A percentile compares a stretch with the other conserved stretches of the same genome.
These are phyloP conservation scores for Penicillium odoratum DNA, from an alignment of 495 filamentous ascomycete genomes.

Conservation along the genomic window DNA sequence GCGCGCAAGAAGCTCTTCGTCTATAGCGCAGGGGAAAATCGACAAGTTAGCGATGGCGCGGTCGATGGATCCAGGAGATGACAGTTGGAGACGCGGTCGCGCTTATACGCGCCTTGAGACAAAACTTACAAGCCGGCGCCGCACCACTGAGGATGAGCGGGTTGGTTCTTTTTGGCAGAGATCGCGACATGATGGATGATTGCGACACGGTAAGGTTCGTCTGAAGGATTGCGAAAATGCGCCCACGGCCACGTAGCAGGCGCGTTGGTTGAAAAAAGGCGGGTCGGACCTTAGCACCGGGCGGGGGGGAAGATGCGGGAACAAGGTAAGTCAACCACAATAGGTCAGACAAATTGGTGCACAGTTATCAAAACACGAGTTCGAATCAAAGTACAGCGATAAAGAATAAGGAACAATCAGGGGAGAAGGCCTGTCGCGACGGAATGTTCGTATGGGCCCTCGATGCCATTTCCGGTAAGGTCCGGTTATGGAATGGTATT, in stretches of 20 bases:
- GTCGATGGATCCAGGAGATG: slow-evolving; percentile 7
- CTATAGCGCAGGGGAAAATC: slow-evolving; percentile 41
- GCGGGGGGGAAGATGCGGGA: not conserved
- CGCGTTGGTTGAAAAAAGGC: slow-evolving; percentile 33
- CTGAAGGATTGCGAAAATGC: slow-evolving; percentile 30
- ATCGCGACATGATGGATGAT: slow-evolving; percentile 57
- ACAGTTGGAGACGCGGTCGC: slow-evolving; percentile 18
- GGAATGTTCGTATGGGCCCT: slow-evolving; percentile 15
- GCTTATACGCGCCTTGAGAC: slow-evolving; percentile 20
- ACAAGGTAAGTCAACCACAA: not conserved
- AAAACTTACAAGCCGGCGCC: slow-evolving; percentile 60
- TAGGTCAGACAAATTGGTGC: not conserved
- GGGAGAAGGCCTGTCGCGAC: slow-evolving; percentile 29
- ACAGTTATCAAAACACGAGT: slow-evolving; percentile 3
- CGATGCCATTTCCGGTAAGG: slow-evolving; percentile 31
- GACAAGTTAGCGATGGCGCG: slow-evolving; percentile 30
- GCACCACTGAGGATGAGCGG: slow-evolving; percentile 73
- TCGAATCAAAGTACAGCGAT: slow-evolving; percentile 5
- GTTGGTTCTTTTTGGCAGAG: slow-evolving; percentile 70
- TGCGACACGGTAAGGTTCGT: slow-evolving; percentile 2
- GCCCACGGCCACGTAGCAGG: slow-evolving; percentile 51
- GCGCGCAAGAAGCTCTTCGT: slow-evolving; percentile 77
- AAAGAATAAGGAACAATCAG: slow-evolving; percentile 26
- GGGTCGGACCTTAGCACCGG: slow-evolving; percentile 13
- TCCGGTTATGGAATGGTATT: slow-evolving; percentile 16